A percentile compares a stretch with the other conserved stretches of the same genome.
phyloP scores from a whole-genome alignment of 169 alveolate species.

The Cryptosporidium canis region DNA sequence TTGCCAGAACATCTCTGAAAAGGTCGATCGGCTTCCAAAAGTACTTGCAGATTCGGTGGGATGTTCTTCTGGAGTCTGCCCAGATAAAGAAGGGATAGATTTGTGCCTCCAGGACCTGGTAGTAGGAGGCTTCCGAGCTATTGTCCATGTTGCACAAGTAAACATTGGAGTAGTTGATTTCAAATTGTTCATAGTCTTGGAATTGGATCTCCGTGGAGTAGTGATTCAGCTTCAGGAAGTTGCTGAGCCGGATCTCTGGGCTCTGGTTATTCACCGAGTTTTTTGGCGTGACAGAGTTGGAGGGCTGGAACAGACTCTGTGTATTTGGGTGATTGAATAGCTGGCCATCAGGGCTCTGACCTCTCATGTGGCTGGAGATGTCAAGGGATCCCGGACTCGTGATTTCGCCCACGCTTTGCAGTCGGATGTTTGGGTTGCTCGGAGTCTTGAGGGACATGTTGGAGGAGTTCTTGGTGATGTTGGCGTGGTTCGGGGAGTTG shows the following conservation, averaged over 20 bases:
- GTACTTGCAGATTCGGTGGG: constrained; percentile 53
- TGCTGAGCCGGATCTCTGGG: neutral
- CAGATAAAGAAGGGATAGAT: constrained; percentile 62
- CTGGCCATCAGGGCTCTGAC: neutral
- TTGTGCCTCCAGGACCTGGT: constrained; percentile 66
- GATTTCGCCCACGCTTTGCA: neutral
- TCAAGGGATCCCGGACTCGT: neutral
- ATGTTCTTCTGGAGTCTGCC: constrained; percentile 57
- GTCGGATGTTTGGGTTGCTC: neutral
- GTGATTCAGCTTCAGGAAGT: neutral
- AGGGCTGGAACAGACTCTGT: neutral
- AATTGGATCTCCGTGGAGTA: neutral
- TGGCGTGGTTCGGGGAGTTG: neutral
- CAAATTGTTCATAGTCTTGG: constrained; percentile 22
- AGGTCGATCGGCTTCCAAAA: constrained; percentile 69
- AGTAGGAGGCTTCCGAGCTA: constrained; percentile 18
- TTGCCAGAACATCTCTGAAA: constrained; percentile 26
- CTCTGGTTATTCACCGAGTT: neutral
- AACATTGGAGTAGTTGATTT: neutral
- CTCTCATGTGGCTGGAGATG: neutral
- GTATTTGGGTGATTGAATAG: neutral
- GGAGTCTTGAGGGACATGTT: neutral
- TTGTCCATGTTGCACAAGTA: neutral
- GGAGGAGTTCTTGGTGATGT: neutral
- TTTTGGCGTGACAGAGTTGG: neutral